phyloP scores from a whole-genome alignment of 176 grass and related monocot species.

The Musa acuminata region DNA sequence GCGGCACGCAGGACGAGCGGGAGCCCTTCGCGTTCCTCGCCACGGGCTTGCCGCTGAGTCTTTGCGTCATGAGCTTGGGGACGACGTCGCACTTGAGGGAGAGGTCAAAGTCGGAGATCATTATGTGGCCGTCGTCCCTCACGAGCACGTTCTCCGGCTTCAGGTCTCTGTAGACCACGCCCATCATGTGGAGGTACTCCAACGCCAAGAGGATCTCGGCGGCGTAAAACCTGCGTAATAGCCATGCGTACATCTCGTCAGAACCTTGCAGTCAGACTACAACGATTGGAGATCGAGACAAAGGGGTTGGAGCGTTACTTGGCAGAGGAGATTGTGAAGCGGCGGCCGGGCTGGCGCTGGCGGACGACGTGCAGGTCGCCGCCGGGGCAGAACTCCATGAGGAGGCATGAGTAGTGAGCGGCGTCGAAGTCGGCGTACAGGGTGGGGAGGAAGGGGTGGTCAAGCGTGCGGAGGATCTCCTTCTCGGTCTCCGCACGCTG shows the following conservation, averaged over 20 bases:
- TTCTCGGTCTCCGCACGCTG: too few species aligned
- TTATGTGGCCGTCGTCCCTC: conserved; percentile 75
- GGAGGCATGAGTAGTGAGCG: conserved; percentile 76
- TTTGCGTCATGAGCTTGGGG: conserved; percentile 40
- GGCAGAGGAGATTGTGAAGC: conserved; percentile 47
- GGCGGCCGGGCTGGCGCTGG: conserved; percentile 54
- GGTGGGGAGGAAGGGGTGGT: conserved; percentile 86
- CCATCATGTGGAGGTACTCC: conserved; percentile 99
- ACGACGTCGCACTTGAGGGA: conserved; percentile 82
- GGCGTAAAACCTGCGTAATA: conserved; percentile 58
- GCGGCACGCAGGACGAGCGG: conserved; percentile 47
- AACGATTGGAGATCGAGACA: conserved; percentile 12
- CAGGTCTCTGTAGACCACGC: conserved; percentile 85
- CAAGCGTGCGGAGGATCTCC: conserved; percentile 51
- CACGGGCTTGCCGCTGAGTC: conserved; percentile 17
- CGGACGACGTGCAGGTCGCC: conserved; percentile 79
- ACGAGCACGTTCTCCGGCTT: conserved; percentile 95
- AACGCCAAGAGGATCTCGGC: conserved; percentile 75
- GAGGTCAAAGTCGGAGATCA: conserved; percentile 97
- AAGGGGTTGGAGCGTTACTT: conserved; percentile 31
- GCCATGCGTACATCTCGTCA: not conserved
- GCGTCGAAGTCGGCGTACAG: conserved; percentile 85
- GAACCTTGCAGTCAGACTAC: too few species aligned
- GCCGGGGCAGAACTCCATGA: conserved; percentile 93
- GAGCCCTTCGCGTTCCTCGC: conserved; percentile 6